Evolutionary conservation across 257 asterid species (phyloP), one percentile per base, ranked within the genome.

Genomic region (Gynochthodes officinalis): DNA sequence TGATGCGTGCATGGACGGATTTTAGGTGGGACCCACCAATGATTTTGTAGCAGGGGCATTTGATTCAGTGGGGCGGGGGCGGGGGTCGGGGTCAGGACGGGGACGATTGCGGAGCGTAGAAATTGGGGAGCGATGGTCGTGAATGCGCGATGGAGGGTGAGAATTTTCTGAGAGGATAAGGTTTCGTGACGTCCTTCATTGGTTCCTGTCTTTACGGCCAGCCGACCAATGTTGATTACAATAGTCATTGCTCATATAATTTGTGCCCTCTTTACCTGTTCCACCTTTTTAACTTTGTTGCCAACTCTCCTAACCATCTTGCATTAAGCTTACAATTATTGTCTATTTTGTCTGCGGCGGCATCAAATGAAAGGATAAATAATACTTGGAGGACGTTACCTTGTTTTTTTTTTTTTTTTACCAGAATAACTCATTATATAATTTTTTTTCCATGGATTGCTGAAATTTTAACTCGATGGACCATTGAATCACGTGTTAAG

Each of bases 21-120:
- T n/a, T n/a, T n/a, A 40, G 23, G 11, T 33, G 77, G 78, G 81
- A 62, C 83, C 89, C 76, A 75, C 82, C 60, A 82, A 84, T 82
- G 82, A 82, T 82, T 75, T 84, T 71, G 79, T 66, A 76, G 73
- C 27, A 84, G 75, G 75, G 78, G 75, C 76, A 77, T 73, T 77
- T 4, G 89, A 82, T 84, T 78, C 80, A 76, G 85, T 78, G 82
- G 84, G 79, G 50, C 2, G 57, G 80, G 57, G 5, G 52, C 70
- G 62, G n/a, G n/a, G n/a, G n/a, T n/a, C n/a, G n/a, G n/a, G n/a
- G n/a, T n/a, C n/a, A n/a, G n/a, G n/a, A n/a, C n/a, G n/a, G n/a
- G n/a, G 78, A 81, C 55, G 75, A 76, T 67, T 77, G 63, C 75
- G 64, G 71, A 77, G 73, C 86, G 81, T 77, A 77, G 79, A 84